These are phyloP conservation scores for Lachnellula arida DNA, from an alignment of 2,329 filamentous ascomycete genomes.

Conservation along the genomic window DNA sequence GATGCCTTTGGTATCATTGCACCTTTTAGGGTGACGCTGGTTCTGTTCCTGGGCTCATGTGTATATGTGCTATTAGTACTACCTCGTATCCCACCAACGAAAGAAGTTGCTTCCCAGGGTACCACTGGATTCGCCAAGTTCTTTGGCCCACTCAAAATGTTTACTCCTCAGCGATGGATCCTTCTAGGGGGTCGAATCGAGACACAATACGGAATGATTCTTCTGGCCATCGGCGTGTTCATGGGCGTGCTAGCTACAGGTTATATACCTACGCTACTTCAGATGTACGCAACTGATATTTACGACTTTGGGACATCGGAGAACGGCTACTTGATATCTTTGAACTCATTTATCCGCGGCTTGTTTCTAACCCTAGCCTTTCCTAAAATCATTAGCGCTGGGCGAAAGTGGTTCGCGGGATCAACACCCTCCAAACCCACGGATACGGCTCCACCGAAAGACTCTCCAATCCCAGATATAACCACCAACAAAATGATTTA, in stretches of 20 bases:
- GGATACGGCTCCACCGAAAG: not conserved
- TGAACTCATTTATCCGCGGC: slow-evolving; percentile 41
- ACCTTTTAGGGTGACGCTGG: slow-evolving; percentile 60
- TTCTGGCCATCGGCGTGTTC: slow-evolving; percentile 63
- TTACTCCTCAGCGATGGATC: slow-evolving; percentile 52
- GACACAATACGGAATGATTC: slow-evolving; percentile 57
- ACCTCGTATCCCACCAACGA: slow-evolving; percentile 45
- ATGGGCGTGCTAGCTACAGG: slow-evolving; percentile 64
- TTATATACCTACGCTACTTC: slow-evolving; percentile 56
- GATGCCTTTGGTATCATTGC: slow-evolving; percentile 58
- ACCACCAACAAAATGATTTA: slow-evolving; percentile 36
- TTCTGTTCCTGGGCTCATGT: slow-evolving; percentile 45
- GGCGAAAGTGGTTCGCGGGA: slow-evolving; percentile 33
- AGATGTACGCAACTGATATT: slow-evolving; percentile 43
- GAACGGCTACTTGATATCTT: slow-evolving; percentile 42
- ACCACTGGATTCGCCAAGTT: slow-evolving; percentile 46
- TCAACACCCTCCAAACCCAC: not conserved
- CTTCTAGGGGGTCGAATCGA: slow-evolving; percentile 45
- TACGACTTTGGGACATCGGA: slow-evolving; percentile 41
- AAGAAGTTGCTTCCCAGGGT: slow-evolving; percentile 32
- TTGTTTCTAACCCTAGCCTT: slow-evolving; percentile 41
- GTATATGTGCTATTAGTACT: slow-evolving; percentile 39
- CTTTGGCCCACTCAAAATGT: slow-evolving; percentile 58
- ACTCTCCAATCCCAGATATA: slow-evolving; percentile 32
- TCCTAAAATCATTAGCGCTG: slow-evolving; percentile 38